Percentiles rank a stretch among this genome's conserved stretches.
phyloP scores from a whole-genome alignment of 2,329 filamentous ascomycete genomes.

The Stemphylium beticola region DNA sequence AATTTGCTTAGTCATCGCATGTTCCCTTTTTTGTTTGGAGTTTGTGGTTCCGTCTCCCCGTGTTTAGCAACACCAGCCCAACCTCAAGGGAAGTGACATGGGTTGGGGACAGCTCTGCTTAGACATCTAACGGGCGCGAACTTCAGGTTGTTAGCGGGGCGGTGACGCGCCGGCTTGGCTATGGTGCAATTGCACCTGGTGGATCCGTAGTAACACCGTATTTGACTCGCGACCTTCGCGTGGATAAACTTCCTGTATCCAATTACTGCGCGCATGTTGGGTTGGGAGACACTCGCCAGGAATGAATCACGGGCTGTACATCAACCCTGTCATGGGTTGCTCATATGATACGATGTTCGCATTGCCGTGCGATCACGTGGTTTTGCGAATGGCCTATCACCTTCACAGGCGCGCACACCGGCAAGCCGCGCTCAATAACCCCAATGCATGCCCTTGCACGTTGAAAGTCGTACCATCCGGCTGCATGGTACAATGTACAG shows the following conservation, averaged over 20 bases:
- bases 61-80: conserved; percentile 7
- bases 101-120: conserved; percentile 5
- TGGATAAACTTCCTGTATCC: conserved; percentile 15
- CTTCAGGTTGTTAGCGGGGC: conserved; percentile 5
- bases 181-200: conserved; percentile 10
- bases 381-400: neutral
- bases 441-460: neutral
- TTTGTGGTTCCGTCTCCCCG: conserved; percentile 12
- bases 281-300: neutral
- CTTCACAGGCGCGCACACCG: neutral
- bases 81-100: conserved; percentile 6
- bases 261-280: neutral
- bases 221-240: conserved; percentile 15
- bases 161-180: conserved; percentile 11
- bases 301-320: neutral
- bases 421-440: neutral
- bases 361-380: conserved; percentile 5
- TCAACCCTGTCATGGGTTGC: neutral
- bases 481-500: neutral
- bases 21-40: too few species aligned
- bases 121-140: neutral
- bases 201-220: conserved; percentile 3
- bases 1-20: neutral
- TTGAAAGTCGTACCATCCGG: neutral
- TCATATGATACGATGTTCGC: conserved; percentile 1